Evolutionary conservation across 2,329 filamentous ascomycete genomes (phyloP).

Genomic region (Ophiostoma sp.): DNA sequence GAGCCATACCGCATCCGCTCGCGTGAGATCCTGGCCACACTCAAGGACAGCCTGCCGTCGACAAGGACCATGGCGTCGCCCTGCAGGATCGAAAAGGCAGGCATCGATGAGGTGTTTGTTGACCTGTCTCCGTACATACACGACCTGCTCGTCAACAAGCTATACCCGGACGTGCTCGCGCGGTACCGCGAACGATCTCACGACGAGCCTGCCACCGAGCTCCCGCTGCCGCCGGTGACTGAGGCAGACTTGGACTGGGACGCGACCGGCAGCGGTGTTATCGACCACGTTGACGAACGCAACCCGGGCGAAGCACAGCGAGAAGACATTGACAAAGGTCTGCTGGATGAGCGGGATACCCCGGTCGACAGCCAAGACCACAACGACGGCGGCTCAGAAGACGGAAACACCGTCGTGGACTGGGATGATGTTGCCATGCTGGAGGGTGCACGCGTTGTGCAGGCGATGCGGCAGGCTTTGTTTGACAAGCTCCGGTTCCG

Average conservation of each 20-base stretch:
- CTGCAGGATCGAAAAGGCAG: slow-evolving; percentile 78
- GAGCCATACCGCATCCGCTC: slow-evolving; percentile 88
- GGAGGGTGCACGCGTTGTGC: slow-evolving; percentile 83
- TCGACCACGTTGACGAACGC: slow-evolving; percentile 16
- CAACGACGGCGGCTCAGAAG: not conserved
- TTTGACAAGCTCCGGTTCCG: slow-evolving; percentile 73
- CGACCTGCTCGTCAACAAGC: slow-evolving; percentile 62
- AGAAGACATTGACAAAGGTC: not conserved
- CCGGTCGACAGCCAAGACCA: not conserved
- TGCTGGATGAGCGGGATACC: not conserved
- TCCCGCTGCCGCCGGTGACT: slow-evolving; percentile 58
- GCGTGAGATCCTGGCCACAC: slow-evolving; percentile 69
- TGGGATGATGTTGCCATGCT: slow-evolving; percentile 92
- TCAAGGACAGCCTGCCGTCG: slow-evolving; percentile 66
- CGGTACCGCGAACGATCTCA: slow-evolving; percentile 61
- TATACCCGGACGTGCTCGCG: slow-evolving; percentile 64
- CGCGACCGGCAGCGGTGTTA: slow-evolving; percentile 22
- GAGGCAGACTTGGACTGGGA: slow-evolving; percentile 24
- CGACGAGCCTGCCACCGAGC: slow-evolving; percentile 62
- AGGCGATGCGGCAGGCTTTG: slow-evolving; percentile 64
- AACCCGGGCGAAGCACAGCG: not conserved
- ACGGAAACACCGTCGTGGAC: slow-evolving; percentile 52
- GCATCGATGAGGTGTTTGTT: slow-evolving; percentile 92
- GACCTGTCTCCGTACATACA: slow-evolving; percentile 85
- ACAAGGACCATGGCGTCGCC: slow-evolving; percentile 27